Percentiles rank a stretch among this genome's conserved stretches.
phyloP scores from a whole-genome alignment of 2,329 filamentous ascomycete genomes.

The Amylocarpus encephaloides region DNA sequence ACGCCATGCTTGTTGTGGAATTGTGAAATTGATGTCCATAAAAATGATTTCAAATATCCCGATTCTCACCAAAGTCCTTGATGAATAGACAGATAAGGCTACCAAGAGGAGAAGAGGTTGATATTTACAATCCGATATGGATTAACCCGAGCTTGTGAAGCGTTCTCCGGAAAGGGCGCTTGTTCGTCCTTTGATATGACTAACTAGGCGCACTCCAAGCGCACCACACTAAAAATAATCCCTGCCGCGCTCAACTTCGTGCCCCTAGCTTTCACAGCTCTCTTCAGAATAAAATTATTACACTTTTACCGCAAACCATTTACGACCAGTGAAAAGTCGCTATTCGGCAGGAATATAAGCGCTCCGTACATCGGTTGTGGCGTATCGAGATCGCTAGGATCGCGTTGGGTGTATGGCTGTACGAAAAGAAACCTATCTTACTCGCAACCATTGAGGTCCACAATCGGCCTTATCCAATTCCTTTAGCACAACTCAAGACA shows the following conservation, averaged over 20 bases:
- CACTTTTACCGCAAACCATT: not conserved
- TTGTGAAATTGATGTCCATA: no score
- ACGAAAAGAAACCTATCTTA: constrained; percentile 15
- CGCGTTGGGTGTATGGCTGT: constrained; percentile 20
- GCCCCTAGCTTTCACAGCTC: not conserved
- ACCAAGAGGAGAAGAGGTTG: no score
- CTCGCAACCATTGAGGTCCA: constrained; percentile 14
- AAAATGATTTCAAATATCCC: no score
- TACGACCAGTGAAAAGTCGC: not conserved
- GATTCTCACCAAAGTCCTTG: no score
- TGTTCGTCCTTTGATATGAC: no score
- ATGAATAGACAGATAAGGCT: no score
- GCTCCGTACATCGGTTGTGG: not conserved
- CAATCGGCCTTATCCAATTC: constrained; percentile 21
- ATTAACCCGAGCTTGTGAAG: no score
- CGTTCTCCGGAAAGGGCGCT: no score
- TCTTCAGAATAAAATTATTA: not conserved
- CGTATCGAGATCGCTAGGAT: not conserved
- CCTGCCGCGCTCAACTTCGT: not conserved
- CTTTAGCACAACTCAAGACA: constrained; percentile 15
- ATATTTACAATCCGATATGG: no score
- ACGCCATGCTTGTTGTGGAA: no score
- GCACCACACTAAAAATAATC: not conserved
- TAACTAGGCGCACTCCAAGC: not conserved
- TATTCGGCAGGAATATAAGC: not conserved